Evolutionary conservation across 768 basidiomycete species (phyloP), one percentile per base, ranked within the genome.

Genomic region (Hericium rajendrae): DNA sequence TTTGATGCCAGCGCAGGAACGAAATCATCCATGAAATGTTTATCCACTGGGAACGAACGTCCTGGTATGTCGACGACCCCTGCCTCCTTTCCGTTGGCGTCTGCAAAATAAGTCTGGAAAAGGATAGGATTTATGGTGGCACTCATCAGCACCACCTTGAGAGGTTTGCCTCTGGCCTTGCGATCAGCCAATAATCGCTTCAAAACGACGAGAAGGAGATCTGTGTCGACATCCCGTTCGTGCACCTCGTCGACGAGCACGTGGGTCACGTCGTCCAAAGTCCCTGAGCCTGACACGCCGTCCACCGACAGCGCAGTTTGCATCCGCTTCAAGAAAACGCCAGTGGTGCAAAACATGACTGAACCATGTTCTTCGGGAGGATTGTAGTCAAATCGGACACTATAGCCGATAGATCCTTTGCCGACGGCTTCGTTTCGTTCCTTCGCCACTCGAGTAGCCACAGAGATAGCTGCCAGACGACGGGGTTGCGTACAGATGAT

Each of bases 161-260:
- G 72, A 2, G 88, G 84, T 50, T 84, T 80, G 11, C 80, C 78
- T 60, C 80, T 79, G 6, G 80, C 74, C 67, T 80, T 85, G 62
- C 93, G 82, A 57, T 91, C 85, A 6, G 78, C 80, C 65, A 94
- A 70, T 22, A 94, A 71, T 22, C 90, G 82, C 70, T 94, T 94
- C 55, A 98, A 78, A 5, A 94, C 91, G 57, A 93, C 90, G 16
- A 98, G 79, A 46, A 93, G 72, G 22, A 97, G 73, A 69, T 97
- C 94, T 0, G 91, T 94, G 66, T 97, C 93, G 58, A 95, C 82
- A 63, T 95, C 92, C 28, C 94, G 86, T 71, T 97, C 94, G 69
- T 98, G 94, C 3, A 93, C 94, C 72, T 98, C 94, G 68, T 98
- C 94, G 26, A 97, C 91, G 48, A 97, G 71, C 57, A 98, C 82